These are phyloP conservation scores for Geotrichum carabidarum DNA, from an alignment of 1,139 yeast species.

Conservation along the genomic window DNA sequence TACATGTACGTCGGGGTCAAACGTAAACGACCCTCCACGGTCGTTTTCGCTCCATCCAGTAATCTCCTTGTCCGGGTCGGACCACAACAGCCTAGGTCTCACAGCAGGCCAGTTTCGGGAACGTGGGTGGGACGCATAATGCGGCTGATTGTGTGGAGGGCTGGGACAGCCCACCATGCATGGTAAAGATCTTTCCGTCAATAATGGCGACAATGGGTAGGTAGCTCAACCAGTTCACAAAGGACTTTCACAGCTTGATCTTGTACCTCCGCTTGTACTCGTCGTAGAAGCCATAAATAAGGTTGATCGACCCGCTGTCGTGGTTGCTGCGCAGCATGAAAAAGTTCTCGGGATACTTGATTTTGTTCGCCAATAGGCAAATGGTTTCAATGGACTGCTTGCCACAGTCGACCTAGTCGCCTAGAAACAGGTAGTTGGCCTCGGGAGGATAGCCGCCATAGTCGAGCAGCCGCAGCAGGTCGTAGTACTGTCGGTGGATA, in stretches of 20 bases:
- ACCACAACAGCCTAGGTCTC: constrained; percentile 96
- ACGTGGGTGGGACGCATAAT: constrained; percentile 99
- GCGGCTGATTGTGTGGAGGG: constrained; percentile 89
- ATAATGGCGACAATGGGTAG: constrained; percentile 96
- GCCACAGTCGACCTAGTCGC: constrained; percentile 98
- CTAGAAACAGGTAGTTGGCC: constrained; percentile 88
- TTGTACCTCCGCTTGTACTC: constrained; percentile 95
- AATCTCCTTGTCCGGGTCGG: constrained; percentile 96
- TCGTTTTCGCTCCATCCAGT: constrained; percentile 98
- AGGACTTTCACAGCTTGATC: constrained; percentile 95
- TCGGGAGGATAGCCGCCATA: constrained; percentile 99
- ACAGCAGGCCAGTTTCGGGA: constrained; percentile 91
- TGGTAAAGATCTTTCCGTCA: constrained; percentile 94
- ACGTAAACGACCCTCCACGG: constrained; percentile 94
- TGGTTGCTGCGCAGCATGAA: constrained; percentile 91
- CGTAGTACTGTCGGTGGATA: constrained; percentile 96
- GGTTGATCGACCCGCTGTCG: constrained; percentile 94
- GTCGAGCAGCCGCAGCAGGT: constrained; percentile 87
- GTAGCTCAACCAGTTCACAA: constrained; percentile 96
- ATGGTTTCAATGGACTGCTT: constrained; percentile 94
- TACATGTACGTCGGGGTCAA: constrained; percentile 97
- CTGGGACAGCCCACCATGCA: constrained; percentile 99
- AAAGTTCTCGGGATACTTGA: constrained; percentile 95
- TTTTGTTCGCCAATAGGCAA: constrained; percentile 89
- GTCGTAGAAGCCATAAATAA: constrained; percentile 95